Percentiles rank a stretch among this genome's conserved stretches.
Conservation (phyloP, 768 basidiomycete genomes). For the Phlebiopsis gigantea region DNA sequence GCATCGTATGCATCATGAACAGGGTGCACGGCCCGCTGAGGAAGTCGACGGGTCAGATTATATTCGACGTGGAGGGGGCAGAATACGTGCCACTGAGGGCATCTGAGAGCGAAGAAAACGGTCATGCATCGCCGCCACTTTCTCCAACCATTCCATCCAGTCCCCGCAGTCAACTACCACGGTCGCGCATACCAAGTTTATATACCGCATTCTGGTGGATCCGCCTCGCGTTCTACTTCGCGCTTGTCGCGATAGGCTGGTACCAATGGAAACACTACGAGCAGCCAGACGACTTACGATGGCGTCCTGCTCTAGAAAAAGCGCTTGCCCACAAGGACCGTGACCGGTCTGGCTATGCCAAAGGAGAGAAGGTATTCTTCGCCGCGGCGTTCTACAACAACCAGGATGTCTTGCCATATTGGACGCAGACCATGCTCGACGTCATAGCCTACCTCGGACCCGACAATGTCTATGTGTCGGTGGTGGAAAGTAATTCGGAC, state of each 20-base stretch:
- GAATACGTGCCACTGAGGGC: neutral
- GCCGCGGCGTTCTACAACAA: conserved; percentile 39
- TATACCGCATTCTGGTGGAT: conserved; percentile 1
- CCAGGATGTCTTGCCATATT: conserved; percentile 32
- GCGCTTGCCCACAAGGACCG: conserved; percentile 14
- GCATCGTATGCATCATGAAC: neutral
- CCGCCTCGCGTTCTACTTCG: conserved; percentile 11
- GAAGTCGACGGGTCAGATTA: neutral
- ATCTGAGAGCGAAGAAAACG: neutral
- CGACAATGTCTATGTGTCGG: conserved; percentile 38
- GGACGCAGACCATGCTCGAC: conserved; percentile 31
- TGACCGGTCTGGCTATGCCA: conserved; percentile 19
- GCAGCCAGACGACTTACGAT: conserved; percentile 22
- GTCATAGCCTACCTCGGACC: conserved; percentile 34
- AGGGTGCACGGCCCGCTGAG: neutral
- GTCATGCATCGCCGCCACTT: neutral
- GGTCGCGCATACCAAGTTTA: neutral
- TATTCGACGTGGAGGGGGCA: conserved; percentile 5
- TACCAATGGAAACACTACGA: conserved; percentile 19
- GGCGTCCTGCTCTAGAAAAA: conserved; percentile 16
- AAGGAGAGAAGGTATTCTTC: conserved; percentile 31
- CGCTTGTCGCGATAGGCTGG: conserved; percentile 6
- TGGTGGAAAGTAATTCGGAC: conserved; percentile 34
- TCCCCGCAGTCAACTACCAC: neutral
- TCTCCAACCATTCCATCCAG: neutral